phyloP scores from a whole-genome alignment of 2,329 filamentous ascomycete species.

The Fusarium anguioides region DNA sequence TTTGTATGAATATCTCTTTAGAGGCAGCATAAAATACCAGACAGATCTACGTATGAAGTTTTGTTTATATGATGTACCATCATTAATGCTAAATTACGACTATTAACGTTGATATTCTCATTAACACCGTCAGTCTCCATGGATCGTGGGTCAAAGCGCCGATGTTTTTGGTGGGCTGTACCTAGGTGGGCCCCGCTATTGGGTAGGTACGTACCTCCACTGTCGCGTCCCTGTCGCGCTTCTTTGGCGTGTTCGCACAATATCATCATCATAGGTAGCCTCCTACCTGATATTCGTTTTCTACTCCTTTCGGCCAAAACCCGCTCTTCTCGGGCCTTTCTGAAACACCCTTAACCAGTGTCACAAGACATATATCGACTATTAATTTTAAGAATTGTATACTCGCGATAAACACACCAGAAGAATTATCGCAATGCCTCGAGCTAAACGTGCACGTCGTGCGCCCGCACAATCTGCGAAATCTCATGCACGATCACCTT shows the following conservation, averaged over 20 bases:
- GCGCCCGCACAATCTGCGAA: slow-evolving; percentile 41
- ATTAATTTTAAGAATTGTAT: neutral
- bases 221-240: slow-evolving; percentile 50
- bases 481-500: slow-evolving; percentile 33
- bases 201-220: slow-evolving; percentile 31
- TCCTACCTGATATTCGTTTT: slow-evolving; percentile 3
- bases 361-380: neutral
- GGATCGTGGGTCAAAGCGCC: slow-evolving; percentile 27
- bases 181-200: neutral
- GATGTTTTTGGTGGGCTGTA: slow-evolving; percentile 34
- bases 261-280: slow-evolving; percentile 42
- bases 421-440: slow-evolving; percentile 42
- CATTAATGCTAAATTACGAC: neutral
- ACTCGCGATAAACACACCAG: neutral
- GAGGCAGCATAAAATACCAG: slow-evolving; percentile 6
- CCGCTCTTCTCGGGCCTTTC: neutral
- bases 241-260: slow-evolving; percentile 42
- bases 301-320: slow-evolving; percentile 6
- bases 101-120: neutral
- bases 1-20: slow-evolving; percentile 27
- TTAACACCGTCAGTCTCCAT: neutral
- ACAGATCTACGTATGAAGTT: neutral
- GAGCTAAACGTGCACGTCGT: slow-evolving; percentile 46
- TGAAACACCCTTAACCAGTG: slow-evolving; percentile 2
- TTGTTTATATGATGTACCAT: neutral